Base-by-base conservation (phyloP, 2,329 filamentous ascomycete genomes). In the Stylonectria norvegica region DNA sequence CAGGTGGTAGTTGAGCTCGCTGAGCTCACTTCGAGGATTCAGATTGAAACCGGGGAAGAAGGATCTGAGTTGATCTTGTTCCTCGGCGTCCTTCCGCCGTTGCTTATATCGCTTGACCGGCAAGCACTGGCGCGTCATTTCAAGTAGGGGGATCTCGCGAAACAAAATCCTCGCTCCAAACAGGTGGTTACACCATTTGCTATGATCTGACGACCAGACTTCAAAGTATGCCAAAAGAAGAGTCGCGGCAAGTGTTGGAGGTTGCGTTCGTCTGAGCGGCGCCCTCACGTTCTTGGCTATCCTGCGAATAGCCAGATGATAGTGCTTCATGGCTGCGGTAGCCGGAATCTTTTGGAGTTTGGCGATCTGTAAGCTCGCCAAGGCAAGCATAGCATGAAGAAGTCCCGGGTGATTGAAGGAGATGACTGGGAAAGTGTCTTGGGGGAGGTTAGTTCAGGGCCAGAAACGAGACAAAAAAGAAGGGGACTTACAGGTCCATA, bases 181-280 rank as follows among this genome's bases (percentile, higher is more conserved):
- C 25, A 97, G 71, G 65, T 97, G 93, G 47, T 86, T 91, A 57
- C 87, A 93, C 93, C 93, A 98, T 62, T 95, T 95, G 40, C 85
- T 82, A 56, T 97, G 91, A 52, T 98, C 91, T 16, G 89, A 91
- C 23, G 85, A 86, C 83, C 91, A 93, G 14, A 96, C 87, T 62
- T 97, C 93, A 57, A 95, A 97, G 61, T 89, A 97, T 0, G 83
- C 88, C 6, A 98, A 74, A 6, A 97, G 70, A 23, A 96, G 71
- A 0, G 88, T 89, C 2, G 90, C 89, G 6, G 90, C 91, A n/a
- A 97, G 70, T 0, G 89, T 96, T 2, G 87, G 81, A 7, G 88
- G 78, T 40, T 89, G 81, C 7, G 83, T 81, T 38, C 89, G 80
- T 53, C 82, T 81, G 32, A 72, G 74, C 0, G 81, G 72, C 18